Evolutionary conservation across 2,329 filamentous ascomycete species (phyloP).

Genomic region (Exophiala xenobiotica): DNA sequence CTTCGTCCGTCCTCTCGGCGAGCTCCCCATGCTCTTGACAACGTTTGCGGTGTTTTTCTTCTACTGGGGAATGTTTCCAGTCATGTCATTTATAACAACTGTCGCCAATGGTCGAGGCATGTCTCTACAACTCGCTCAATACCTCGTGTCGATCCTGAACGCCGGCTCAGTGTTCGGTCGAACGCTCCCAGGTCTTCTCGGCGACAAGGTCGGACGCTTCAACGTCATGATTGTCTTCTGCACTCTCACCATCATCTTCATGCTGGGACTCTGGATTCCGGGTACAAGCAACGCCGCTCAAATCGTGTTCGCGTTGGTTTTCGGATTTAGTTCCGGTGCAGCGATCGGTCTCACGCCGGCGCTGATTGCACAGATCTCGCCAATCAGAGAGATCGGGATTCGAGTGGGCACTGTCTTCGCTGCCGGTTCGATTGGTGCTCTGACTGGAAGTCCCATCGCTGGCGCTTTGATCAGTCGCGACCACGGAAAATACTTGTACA

Average conservation of each 20-base stretch:
- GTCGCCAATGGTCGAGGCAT: constrained; percentile 29
- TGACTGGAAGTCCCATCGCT: constrained; percentile 67
- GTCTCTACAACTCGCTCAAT: constrained; percentile 29
- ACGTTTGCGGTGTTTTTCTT: constrained; percentile 31
- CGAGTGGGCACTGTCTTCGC: constrained; percentile 65
- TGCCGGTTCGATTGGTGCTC: constrained; percentile 60
- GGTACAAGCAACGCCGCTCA: constrained; percentile 56
- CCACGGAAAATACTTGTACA: constrained; percentile 55
- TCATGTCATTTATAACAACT: constrained; percentile 30
- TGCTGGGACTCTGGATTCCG: constrained; percentile 57
- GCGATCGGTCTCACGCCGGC: constrained; percentile 64
- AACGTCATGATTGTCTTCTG: constrained; percentile 56
- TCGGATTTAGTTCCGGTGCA: constrained; percentile 67
- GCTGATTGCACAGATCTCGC: constrained; percentile 63
- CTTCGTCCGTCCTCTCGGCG: constrained; percentile 34
- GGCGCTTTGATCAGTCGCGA: constrained; percentile 55
- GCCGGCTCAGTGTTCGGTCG: constrained; percentile 52
- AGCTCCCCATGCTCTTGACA: constrained; percentile 31
- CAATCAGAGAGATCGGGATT: constrained; percentile 67
- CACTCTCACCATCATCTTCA: constrained; percentile 46
- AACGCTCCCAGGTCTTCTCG: constrained; percentile 54
- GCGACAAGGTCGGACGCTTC: constrained; percentile 55
- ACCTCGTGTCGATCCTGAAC: constrained; percentile 34
- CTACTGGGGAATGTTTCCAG: constrained; percentile 35
- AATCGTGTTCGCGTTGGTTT: constrained; percentile 65